These are phyloP conservation scores for Podaxis pistillaris DNA, from an alignment of 768 basidiomycete genomes.

Conservation along the genomic window DNA sequence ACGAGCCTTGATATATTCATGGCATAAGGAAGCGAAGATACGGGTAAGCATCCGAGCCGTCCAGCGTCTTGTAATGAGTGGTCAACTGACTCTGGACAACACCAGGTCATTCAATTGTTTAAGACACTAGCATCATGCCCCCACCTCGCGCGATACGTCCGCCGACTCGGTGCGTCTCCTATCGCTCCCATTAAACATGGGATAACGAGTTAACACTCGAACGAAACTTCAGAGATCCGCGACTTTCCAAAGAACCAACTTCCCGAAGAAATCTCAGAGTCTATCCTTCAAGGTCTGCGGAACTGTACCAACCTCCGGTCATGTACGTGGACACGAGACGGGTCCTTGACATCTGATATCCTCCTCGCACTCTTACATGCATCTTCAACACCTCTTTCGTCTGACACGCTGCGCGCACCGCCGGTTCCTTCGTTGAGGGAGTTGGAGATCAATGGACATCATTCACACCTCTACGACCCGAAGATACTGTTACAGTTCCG, in stretches of 20 bases:
- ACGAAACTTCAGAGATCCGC: slow-evolving; percentile 52
- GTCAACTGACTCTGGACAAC: not conserved
- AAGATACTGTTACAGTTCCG: slow-evolving; percentile 46
- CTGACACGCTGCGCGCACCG: not conserved
- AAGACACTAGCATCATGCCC: slow-evolving; percentile 52
- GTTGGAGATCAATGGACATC: slow-evolving; percentile 72
- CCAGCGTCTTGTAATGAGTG: not conserved
- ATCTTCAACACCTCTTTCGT: not conserved
- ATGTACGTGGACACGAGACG: slow-evolving; percentile 81
- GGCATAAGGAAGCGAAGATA: slow-evolving; percentile 64
- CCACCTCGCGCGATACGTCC: slow-evolving; percentile 58
- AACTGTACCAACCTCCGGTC: slow-evolving; percentile 62
- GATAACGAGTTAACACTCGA: not conserved
- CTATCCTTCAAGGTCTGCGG: slow-evolving; percentile 48
- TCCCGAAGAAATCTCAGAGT: slow-evolving; percentile 30
- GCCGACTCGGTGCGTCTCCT: slow-evolving; percentile 48
- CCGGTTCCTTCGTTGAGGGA: slow-evolving; percentile 42
- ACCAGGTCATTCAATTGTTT: slow-evolving; percentile 62
- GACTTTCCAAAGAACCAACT: slow-evolving; percentile 63
- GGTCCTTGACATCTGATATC: slow-evolving; percentile 61
- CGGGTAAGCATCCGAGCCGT: slow-evolving; percentile 38
- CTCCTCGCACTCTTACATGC: slow-evolving; percentile 48
- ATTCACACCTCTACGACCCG: slow-evolving; percentile 55
- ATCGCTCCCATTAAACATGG: not conserved
- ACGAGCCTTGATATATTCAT: slow-evolving; percentile 60